Percentiles rank a stretch among this genome's conserved stretches.
These are phyloP conservation scores for Dactylellina parvicollis DNA, from an alignment of 2,329 filamentous ascomycete genomes.

Conservation along the genomic window DNA sequence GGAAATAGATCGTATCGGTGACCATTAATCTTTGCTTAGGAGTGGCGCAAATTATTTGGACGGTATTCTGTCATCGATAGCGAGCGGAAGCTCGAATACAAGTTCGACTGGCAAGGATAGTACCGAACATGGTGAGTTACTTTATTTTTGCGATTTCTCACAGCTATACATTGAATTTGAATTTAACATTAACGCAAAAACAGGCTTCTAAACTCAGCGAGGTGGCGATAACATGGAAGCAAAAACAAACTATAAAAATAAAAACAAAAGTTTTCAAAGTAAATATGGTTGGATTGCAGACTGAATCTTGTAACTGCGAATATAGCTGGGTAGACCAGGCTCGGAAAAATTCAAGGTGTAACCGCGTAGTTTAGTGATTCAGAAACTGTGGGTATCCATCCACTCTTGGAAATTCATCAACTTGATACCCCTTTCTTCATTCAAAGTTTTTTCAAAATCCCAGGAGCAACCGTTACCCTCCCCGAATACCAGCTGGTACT, in stretches of 20 bases:
- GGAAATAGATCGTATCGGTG: background rate
- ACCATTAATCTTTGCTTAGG: constrained; percentile 26
- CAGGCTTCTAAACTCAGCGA: constrained; percentile 28
- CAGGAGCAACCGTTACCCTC: constrained; percentile 70
- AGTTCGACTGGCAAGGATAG: constrained; percentile 58
- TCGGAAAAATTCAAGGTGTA: background rate
- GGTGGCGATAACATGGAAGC: background rate
- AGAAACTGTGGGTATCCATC: constrained; percentile 51
- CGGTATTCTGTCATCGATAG: constrained; percentile 57
- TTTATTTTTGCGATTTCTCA: background rate
- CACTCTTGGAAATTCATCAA: constrained; percentile 33
- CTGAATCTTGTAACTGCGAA: too few relatives aligned
- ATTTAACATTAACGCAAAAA: constrained; percentile 2
- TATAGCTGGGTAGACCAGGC: background rate
- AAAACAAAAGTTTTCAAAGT: background rate
- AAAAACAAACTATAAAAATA: constrained; percentile 1
- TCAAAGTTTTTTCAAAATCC: constrained; percentile 68
- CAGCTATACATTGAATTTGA: background rate
- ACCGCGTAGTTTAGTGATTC: background rate
- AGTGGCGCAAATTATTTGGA: constrained; percentile 58
- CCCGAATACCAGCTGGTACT: constrained; percentile 72
- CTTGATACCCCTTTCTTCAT: constrained; percentile 65
- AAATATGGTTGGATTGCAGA: too few relatives aligned
- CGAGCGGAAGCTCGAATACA: constrained; percentile 56
- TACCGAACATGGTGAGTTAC: constrained; percentile 56